A percentile compares a stretch with the other conserved stretches of the same genome.
Evolutionary conservation across 1,284 basidiomycete genomes (phyloP).

Genomic region (Ceratorhiza oryzae-sativae): DNA sequence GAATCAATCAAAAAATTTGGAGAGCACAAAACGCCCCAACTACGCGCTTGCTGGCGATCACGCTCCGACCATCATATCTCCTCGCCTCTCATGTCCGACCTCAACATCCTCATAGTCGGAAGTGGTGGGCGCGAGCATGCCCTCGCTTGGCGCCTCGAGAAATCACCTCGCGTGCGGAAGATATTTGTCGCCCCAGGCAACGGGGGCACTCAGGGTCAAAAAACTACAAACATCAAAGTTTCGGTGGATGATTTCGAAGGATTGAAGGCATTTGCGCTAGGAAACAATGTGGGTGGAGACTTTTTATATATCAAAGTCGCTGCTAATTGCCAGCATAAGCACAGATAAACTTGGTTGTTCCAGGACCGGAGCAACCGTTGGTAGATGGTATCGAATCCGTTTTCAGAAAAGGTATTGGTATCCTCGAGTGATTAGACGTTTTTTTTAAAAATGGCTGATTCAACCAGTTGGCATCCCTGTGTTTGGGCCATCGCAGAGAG

Average conservation of each 20-base stretch:
- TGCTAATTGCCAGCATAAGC: constrained; percentile 14
- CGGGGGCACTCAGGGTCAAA: constrained; percentile 88
- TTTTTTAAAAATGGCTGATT: too few relatives aligned
- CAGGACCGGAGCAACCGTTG: constrained; percentile 95
- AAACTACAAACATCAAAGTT: constrained; percentile 60
- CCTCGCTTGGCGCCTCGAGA: constrained; percentile 87
- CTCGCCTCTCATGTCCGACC: constrained; percentile 42
- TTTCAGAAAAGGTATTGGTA: constrained; percentile 88
- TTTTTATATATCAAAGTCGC: neutral
- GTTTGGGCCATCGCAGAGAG: constrained; percentile 90
- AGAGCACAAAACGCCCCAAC: constrained; percentile 20
- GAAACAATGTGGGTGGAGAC: constrained; percentile 63
- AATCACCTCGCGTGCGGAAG: constrained; percentile 79
- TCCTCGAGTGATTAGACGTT: too few relatives aligned
- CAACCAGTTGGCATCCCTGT: constrained; percentile 87
- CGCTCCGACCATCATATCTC: constrained; percentile 7
- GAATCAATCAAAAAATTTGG: constrained; percentile 26
- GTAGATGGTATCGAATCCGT: constrained; percentile 93
- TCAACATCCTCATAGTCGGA: constrained; percentile 85
- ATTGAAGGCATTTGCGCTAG: constrained; percentile 73
- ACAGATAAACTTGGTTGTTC: constrained; percentile 85
- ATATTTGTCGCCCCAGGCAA: constrained; percentile 94
- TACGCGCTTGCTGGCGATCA: constrained; percentile 18
- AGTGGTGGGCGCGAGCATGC: constrained; percentile 95
- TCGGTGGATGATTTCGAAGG: constrained; percentile 65